A percentile compares a stretch with the other conserved stretches of the same genome.
Conservation (phyloP, 2,329 filamentous ascomycete species). For the Colletotrichum sp. region DNA sequence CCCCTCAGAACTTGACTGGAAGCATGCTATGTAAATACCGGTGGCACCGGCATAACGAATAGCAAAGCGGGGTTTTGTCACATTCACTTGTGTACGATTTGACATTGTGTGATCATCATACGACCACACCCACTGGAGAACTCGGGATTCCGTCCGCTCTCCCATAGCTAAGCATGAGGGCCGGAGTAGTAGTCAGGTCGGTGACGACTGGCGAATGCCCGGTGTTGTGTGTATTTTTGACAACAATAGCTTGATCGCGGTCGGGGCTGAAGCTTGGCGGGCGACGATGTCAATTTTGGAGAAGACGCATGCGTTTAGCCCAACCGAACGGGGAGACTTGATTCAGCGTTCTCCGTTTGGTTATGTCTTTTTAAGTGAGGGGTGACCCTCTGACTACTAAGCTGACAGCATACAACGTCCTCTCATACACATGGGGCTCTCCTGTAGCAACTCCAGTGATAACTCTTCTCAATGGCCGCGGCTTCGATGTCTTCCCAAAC, state of each 20-base stretch:
- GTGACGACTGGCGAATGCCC: not conserved
- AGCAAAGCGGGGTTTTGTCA: not conserved
- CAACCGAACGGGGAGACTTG: not conserved
- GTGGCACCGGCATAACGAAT: not conserved
- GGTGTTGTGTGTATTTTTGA: not conserved
- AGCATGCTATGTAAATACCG: not conserved
- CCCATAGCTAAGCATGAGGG: not conserved
- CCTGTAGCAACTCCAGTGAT: not conserved
- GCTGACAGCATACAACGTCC: not conserved
- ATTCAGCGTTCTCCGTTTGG: not conserved
- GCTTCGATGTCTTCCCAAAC: not conserved
- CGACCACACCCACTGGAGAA: not conserved
- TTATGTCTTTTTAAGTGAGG: too few species aligned
- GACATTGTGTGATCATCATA: rapidly evolving
- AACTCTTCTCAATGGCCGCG: not conserved
- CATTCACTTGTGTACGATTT: not conserved
- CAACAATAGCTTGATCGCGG: not conserved
- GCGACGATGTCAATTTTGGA: not conserved
- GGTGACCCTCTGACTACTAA: not conserved
- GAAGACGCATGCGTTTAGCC: not conserved
- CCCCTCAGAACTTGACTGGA: not conserved
- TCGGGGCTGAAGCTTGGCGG: not conserved
- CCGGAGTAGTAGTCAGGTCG: not conserved
- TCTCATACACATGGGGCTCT: conserved; percentile 11
- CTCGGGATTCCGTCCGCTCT: not conserved